phyloP scores from a whole-genome alignment of 2,329 filamentous ascomycete species.

The Apiospora kogelbergensis region DNA sequence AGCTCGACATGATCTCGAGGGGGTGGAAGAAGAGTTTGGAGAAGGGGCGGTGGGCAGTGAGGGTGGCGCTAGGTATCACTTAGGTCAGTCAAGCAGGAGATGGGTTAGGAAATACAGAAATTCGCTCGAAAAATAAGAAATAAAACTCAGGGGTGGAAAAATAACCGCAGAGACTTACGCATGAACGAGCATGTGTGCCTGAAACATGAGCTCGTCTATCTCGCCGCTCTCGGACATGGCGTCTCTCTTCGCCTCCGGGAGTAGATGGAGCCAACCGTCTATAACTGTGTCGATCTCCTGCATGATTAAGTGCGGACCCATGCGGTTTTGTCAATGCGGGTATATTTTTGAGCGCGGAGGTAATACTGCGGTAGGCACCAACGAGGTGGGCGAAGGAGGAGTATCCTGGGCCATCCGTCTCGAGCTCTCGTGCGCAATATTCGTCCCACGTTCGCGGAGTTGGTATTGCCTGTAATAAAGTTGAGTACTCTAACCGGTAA shows the following conservation, averaged over 20 bases:
- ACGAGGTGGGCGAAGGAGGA: slow-evolving; percentile 68
- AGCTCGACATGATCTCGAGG: slow-evolving; percentile 39
- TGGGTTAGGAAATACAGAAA: background rate
- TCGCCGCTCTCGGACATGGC: slow-evolving; percentile 31
- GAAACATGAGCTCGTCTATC: slow-evolving; percentile 31
- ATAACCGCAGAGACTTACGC: slow-evolving; percentile 23
- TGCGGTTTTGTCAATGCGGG: slow-evolving; percentile 21
- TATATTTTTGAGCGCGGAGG: slow-evolving; percentile 25
- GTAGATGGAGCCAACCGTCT: slow-evolving; percentile 38
- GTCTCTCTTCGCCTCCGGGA: slow-evolving; percentile 32
- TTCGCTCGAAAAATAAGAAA: too few species aligned
- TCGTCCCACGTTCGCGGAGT: slow-evolving; percentile 52
- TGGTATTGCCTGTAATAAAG: slow-evolving; percentile 36
- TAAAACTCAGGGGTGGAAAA: too few species aligned
- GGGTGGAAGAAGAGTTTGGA: slow-evolving; percentile 39
- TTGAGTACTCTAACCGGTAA: slow-evolving; percentile 27
- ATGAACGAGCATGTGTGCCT: slow-evolving; percentile 27
- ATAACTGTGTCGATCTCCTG: slow-evolving; percentile 36
- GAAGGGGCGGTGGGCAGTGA: slow-evolving; percentile 38
- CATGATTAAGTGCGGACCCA: slow-evolving; percentile 29
- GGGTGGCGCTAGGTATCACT: slow-evolving; percentile 26
- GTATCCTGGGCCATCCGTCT: slow-evolving; percentile 51
- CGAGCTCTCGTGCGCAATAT: slow-evolving; percentile 62
- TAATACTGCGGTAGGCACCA: slow-evolving; percentile 52
- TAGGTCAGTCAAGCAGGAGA: too few species aligned